These are phyloP conservation scores for Ceratocystis smalleyi DNA, from an alignment of 2,329 filamentous ascomycete genomes.

Conservation along the genomic window DNA sequence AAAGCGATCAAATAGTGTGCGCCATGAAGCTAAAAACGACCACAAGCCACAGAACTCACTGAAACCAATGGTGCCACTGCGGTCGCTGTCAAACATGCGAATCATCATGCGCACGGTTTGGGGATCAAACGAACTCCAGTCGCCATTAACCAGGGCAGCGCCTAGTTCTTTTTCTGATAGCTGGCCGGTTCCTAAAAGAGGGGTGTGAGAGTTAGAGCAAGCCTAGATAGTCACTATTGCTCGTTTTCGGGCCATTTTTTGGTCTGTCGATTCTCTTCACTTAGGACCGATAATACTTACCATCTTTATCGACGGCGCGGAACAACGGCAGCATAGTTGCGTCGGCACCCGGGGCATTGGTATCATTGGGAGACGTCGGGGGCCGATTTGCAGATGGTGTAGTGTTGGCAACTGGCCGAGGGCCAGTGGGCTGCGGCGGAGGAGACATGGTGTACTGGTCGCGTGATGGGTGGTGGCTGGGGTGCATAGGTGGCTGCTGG, in stretches of 20 bases:
- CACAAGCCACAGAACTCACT: conserved; percentile 93
- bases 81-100: conserved; percentile 93
- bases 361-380: conserved; percentile 45
- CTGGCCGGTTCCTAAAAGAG: conserved; percentile 48
- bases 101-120: conserved; percentile 99
- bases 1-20: conserved; percentile 86
- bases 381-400: conserved; percentile 44
- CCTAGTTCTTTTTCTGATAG: conserved; percentile 77
- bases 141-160: conserved; percentile 84
- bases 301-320: conserved; percentile 74
- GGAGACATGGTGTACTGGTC: conserved; percentile 33
- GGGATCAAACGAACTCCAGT: conserved; percentile 84
- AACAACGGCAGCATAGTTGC: conserved; percentile 73
- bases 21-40: conserved; percentile 91
- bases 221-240: neutral
- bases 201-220: neutral
- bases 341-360: conserved; percentile 38
- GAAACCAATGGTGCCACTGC: conserved; percentile 77
- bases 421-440: conserved; percentile 31
- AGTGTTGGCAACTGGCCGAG: conserved; percentile 30
- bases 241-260: neutral
- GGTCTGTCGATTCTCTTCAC: no score
- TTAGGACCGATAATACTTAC: conserved; percentile 30
- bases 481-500: conserved; percentile 12
- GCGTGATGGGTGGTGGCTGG: conserved; percentile 20